A percentile compares a stretch with the other conserved stretches of the same genome.
Evolutionary conservation across 179 eudicot species (phyloP).

Genomic region (Silene noctiflora): DNA sequence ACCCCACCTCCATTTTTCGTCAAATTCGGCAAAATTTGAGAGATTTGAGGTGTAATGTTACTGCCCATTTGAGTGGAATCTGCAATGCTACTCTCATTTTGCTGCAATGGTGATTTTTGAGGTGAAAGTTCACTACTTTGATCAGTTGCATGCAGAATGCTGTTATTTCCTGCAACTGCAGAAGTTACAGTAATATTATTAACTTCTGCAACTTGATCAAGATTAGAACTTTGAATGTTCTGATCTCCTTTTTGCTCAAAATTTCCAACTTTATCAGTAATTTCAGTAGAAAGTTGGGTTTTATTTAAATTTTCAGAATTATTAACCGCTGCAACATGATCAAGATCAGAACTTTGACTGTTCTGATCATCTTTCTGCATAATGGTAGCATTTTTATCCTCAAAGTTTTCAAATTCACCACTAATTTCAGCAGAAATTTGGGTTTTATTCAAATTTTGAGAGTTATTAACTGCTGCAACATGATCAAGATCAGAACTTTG

Average conservation of each 20-base stretch:
- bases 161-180: neutral
- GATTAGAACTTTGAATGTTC: neutral
- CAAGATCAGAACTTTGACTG: neutral
- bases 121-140: neutral
- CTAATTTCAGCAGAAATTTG: conserved; percentile 17
- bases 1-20: conserved; percentile 5
- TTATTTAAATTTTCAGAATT: neutral
- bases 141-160: neutral
- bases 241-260: neutral
- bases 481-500: neutral
- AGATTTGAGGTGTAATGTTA: neutral
- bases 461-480: neutral
- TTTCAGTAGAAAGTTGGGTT: neutral
- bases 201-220: neutral
- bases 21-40: conserved; percentile 23
- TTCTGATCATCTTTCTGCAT: neutral
- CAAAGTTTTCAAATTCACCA: conserved; percentile 13
- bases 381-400: too few species aligned
- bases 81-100: neutral
- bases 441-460: conserved; percentile 8
- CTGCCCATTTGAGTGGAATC: too few species aligned
- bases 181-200: neutral
- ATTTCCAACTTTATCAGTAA: neutral
- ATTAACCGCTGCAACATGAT: neutral
- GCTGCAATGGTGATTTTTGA: neutral